A percentile compares a stretch with the other conserved stretches of the same genome.
Conservation (phyloP, 306 rosid genomes). For the Spatholobus suberectus region DNA sequence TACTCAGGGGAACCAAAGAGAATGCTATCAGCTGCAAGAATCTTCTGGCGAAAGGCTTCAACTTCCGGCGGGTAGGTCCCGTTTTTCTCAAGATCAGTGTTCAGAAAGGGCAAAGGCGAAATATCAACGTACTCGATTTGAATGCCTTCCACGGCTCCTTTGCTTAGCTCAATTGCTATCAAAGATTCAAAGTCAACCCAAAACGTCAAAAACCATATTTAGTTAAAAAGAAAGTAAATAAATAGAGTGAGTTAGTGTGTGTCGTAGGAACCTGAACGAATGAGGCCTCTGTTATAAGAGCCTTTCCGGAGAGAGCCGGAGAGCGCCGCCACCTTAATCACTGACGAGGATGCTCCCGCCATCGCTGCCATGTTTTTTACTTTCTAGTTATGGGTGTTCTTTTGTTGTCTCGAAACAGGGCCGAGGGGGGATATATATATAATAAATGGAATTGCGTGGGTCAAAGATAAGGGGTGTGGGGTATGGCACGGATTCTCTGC, state of each 20-base stretch:
- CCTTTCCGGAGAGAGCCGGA: conserved; percentile 71
- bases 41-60: conserved; percentile 65
- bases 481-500: neutral
- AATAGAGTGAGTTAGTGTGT: neutral
- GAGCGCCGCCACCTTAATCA: conserved; percentile 63
- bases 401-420: neutral
- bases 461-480: neutral
- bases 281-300: conserved; percentile 63
- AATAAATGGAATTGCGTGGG: neutral
- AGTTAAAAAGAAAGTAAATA: neutral
- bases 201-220: neutral
- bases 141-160: conserved; percentile 47
- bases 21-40: conserved; percentile 62
- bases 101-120: conserved; percentile 60
- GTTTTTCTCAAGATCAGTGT: conserved; percentile 70
- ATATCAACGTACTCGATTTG: conserved; percentile 66
- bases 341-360: conserved; percentile 35
- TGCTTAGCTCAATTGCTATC: conserved; percentile 65
- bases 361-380: conserved; percentile 24
- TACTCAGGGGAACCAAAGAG: conserved; percentile 87
- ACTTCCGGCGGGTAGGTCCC: conserved; percentile 63
- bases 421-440: neutral
- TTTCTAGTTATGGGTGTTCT: neutral
- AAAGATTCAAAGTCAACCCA: neutral
- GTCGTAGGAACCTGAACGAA: conserved; percentile 61